Base-by-base conservation (phyloP, 108 stramenopile species). In the Seminavis robusta region DNA sequence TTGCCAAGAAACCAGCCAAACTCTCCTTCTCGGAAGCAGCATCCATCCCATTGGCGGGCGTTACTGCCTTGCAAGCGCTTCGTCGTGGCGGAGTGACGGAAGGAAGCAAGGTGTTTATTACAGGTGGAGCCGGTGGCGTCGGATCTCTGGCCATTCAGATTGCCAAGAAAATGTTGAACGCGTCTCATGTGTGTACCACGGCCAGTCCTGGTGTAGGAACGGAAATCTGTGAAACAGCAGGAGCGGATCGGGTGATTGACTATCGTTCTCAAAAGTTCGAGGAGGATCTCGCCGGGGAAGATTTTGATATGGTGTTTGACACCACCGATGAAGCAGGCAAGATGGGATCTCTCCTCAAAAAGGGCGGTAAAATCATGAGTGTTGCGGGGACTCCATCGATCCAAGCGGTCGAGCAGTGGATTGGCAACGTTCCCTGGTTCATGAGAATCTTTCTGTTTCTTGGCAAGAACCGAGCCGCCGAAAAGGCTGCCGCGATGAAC, bases 111-210 rank as follows among this genome's bases (percentile, higher is more conserved):
- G 37, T 69, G 3, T 63, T 69, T 38, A 45, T 73, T 41, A 17
- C 45, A 17, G 71, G 65, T 29, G 71, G 60, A 29, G 62, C 58
- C 0, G 71, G 71, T n/a, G 71, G 71, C 6, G 66, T 67, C 0
- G 71, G 71, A 25, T 39, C 62, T 34, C 0, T 61, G 0, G 71
- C 71, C 27, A 44, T 75, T n/a, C 61, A 63, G 33, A 56, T 69
- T 11, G 67, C 67, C 19, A 74, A 63, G 56, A 23, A 7, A 3
- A n/a, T n/a, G n/a, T 19, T 39, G 23, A 38, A 48, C 3, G 73
- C 73, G 9, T 49, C 47, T 11, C 15, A 53, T 6, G 66, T 68
- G 4, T 33, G 15, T 23, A 45, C 63, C 17, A 60, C 63, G 7
- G 61, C 61, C 9, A 41, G 38, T 42, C 39, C 61, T 0, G 52